phyloP scores from a whole-genome alignment of 768 basidiomycete genomes.

The Infundibulicybe gibba region DNA sequence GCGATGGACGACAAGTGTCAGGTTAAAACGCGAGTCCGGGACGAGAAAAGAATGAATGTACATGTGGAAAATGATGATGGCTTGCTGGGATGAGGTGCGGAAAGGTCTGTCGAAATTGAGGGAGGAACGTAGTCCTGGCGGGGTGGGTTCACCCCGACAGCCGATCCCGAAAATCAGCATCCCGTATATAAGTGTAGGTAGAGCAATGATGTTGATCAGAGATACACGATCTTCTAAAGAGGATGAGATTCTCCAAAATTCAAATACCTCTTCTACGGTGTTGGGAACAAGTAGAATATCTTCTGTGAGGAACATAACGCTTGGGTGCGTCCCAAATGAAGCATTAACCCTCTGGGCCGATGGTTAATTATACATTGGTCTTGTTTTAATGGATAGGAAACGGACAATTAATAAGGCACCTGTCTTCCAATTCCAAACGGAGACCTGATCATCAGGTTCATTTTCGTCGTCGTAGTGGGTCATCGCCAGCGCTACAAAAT shows the following conservation, averaged over 20 bases:
- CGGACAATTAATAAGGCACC: slow-evolving; percentile 18
- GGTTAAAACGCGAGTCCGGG: slow-evolving; percentile 9
- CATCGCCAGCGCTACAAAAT: slow-evolving; percentile 22
- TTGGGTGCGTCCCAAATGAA: slow-evolving; percentile 18
- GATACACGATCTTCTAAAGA: slow-evolving; percentile 6
- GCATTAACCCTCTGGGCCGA: too few species aligned
- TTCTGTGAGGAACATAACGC: slow-evolving; percentile 30
- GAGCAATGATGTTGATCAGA: slow-evolving; percentile 20
- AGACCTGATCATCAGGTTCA: slow-evolving; percentile 14
- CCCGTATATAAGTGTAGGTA: slow-evolving; percentile 24
- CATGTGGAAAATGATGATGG: slow-evolving; percentile 32
- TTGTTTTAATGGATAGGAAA: slow-evolving; percentile 6
- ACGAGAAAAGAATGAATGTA: slow-evolving; percentile 8
- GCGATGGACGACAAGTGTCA: slow-evolving; percentile 33
- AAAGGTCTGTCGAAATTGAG: slow-evolving; percentile 16
- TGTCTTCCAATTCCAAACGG: slow-evolving; percentile 12
- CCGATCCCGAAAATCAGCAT: slow-evolving; percentile 19
- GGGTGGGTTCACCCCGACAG: slow-evolving; percentile 42
- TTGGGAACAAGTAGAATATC: slow-evolving; percentile 31
- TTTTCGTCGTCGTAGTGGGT: slow-evolving; percentile 23
- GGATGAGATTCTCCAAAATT: slow-evolving; percentile 30
- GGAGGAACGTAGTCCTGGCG: slow-evolving; percentile 12
- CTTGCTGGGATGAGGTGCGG: slow-evolving; percentile 17
- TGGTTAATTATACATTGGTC: too few species aligned
- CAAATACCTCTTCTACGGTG: slow-evolving; percentile 19